Evolutionary conservation across 805 yeast species (phyloP), one percentile per base, ranked within the genome.

Genomic region (Ogataea minuta): DNA sequence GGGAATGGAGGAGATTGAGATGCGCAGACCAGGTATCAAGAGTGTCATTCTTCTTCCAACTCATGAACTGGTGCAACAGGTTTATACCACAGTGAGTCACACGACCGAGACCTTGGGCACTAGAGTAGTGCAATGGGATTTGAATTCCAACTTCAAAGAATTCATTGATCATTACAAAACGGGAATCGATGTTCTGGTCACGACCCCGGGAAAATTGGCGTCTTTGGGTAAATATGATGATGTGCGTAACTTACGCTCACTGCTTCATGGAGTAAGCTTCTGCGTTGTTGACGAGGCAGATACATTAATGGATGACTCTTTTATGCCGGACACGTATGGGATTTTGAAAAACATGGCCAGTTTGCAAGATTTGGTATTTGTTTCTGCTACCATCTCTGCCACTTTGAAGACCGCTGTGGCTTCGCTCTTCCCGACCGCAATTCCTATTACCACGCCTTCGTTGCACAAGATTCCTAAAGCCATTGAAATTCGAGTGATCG

Each of bases 271-370:
- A 10, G 77, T 82, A 4, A 69, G 71, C 19, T 82, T 73, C 53
- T 69, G 84, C 31, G 91, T 86, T 2, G 75, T 85, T 10, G 99
- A 91, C 58, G 99, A 91, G 61, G 98, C 99, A 0, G 99, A 91
- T 62, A 84, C 96, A 0, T 65, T 91, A 40, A 72, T 90, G 79
- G 95, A 90, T 57, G 75, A 77, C 36, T 81, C 93, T 0, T 90
- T 89, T 73, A 60, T 80, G 9, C 71, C 72, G 17, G 80, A 77
- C 34, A 85, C 96, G 2, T 72, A 77, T 45, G 60, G 67, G 2
- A 74, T 77, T 1, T 63, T 88, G 10, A 67, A 62, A 15, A 49
- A 61, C 34, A 70, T 79, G 64, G 53, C 63, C 4, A 73, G 75
- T 43, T 63, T 84, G 28, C 70, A 68, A 32, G 84, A 86, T 45